Evolutionary conservation across 192 early-diverging fungal genomes (phyloP).

Genomic region (Coemansia sp.): DNA sequence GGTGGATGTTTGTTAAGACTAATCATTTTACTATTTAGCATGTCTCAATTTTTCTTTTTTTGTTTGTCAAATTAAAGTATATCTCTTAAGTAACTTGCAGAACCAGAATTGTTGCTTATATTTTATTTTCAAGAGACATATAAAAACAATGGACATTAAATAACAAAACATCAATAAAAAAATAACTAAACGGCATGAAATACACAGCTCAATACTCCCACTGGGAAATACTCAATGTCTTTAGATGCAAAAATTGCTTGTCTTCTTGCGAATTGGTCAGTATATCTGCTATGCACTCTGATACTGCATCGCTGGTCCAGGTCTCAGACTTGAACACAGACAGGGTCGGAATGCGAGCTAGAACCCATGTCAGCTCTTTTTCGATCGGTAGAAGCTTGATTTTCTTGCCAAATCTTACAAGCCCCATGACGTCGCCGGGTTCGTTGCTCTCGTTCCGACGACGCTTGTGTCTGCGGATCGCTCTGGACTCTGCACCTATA

Average conservation of each 20-base stretch:
- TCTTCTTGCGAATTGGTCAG: neutral
- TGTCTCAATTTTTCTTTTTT: neutral
- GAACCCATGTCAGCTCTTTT: constrained; percentile 31
- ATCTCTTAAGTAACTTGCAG: too few relatives aligned
- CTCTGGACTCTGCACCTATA: constrained; percentile 11
- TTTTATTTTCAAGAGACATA: too few relatives aligned
- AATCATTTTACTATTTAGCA: too few relatives aligned
- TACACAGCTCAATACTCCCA: too few relatives aligned
- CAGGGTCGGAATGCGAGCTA: constrained; percentile 36
- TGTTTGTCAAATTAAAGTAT: too few relatives aligned
- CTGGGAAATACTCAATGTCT: too few relatives aligned
- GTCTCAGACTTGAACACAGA: constrained; percentile 22
- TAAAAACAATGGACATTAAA: too few relatives aligned
- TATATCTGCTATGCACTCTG: constrained; percentile 16
- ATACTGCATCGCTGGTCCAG: constrained; percentile 26
- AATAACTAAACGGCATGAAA: too few relatives aligned
- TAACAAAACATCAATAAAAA: too few relatives aligned
- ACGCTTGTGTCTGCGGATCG: constrained; percentile 2
- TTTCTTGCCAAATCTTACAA: neutral
- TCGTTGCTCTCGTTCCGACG: neutral
- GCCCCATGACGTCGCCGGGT: neutral
- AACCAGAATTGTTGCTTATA: too few relatives aligned
- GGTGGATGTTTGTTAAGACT: too few relatives aligned
- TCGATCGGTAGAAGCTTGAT: constrained; percentile 23
- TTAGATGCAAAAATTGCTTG: too few relatives aligned